A percentile compares a stretch with the other conserved stretches of the same genome.
phyloP scores from a whole-genome alignment of 352 stramenopile species.

The Phytopythium chamaehyphon region DNA sequence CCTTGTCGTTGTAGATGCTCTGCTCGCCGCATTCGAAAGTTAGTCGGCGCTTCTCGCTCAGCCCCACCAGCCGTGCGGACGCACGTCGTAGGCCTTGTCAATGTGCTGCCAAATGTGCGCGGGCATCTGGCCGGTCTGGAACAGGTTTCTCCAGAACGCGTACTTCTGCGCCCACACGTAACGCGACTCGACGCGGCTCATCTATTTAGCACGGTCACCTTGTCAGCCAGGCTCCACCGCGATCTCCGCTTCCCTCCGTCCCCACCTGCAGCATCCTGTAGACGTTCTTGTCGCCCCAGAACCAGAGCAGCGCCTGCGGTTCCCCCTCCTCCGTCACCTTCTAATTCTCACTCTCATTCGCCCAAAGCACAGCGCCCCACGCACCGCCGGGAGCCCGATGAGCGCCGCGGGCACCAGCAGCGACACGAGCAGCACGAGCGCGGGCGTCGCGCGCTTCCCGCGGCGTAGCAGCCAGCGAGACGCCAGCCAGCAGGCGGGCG shows the following conservation, averaged over 20 bases:
- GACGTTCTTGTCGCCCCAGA: slow-evolving; percentile 25
- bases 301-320: slow-evolving; percentile 13
- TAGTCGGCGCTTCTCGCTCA: slow-evolving; percentile 4
- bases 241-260: slow-evolving; percentile 1
- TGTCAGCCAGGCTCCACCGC: background rate
- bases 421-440: slow-evolving; percentile 39
- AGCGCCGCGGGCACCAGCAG: slow-evolving; percentile 35
- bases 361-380: background rate
- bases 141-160: slow-evolving; percentile 45
- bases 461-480: slow-evolving; percentile 27
- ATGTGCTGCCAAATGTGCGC: slow-evolving; percentile 41
- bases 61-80: slow-evolving; percentile 1
- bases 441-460: slow-evolving; percentile 37
- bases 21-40: slow-evolving; percentile 12
- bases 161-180: slow-evolving; percentile 70
- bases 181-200: slow-evolving; percentile 39
- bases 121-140: slow-evolving; percentile 44
- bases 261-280: slow-evolving; percentile 15
- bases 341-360: background rate
- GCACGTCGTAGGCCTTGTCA: slow-evolving; percentile 63
- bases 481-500: slow-evolving; percentile 28
- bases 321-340: background rate
- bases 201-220: slow-evolving; percentile 15
- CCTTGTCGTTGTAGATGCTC: slow-evolving; percentile 59
- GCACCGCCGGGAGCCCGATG: slow-evolving; percentile 34